Evolutionary conservation across 148 eudicot genomes (phyloP).

Genomic region (Heliamphora exappendiculata): DNA sequence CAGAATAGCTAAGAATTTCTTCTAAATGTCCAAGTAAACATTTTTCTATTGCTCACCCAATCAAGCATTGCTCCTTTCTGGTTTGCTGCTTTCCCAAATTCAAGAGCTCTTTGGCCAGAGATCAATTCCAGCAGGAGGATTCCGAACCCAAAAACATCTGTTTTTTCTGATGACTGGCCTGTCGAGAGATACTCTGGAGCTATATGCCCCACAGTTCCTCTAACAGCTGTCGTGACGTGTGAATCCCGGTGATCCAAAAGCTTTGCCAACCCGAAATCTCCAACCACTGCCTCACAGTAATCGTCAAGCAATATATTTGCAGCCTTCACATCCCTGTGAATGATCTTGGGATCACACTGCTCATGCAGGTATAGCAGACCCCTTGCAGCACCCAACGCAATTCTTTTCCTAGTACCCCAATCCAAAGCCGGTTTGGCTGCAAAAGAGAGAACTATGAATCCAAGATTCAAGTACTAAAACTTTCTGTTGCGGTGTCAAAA

Average conservation of each 20-base stretch:
- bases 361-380: constrained; percentile 89
- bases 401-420: constrained; percentile 80
- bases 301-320: constrained; percentile 93
- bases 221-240: constrained; percentile 73
- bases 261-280: constrained; percentile 84
- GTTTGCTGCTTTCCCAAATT: constrained; percentile 72
- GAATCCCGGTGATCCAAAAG: constrained; percentile 77
- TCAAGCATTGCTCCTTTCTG: constrained; percentile 83
- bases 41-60: constrained; percentile 40
- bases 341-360: constrained; percentile 97
- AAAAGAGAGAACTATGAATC: constrained; percentile 7
- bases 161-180: constrained; percentile 84
- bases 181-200: constrained; percentile 85
- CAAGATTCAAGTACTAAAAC: too few relatives aligned
- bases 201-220: constrained; percentile 80
- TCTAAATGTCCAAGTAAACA: background rate
- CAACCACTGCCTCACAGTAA: constrained; percentile 80
- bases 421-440: constrained; percentile 83
- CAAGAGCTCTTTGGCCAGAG: constrained; percentile 78
- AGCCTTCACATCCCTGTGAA: constrained; percentile 95
- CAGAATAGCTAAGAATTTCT: too few relatives aligned
- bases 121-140: constrained; percentile 70
- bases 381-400: constrained; percentile 88
- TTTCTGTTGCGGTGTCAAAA: too few relatives aligned
- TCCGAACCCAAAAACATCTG: constrained; percentile 80